Percentiles rank a stretch among this genome's conserved stretches.
Conservation (phyloP, 2,329 filamentous ascomycete species). For the Lasiodiplodia gonubiensis region DNA sequence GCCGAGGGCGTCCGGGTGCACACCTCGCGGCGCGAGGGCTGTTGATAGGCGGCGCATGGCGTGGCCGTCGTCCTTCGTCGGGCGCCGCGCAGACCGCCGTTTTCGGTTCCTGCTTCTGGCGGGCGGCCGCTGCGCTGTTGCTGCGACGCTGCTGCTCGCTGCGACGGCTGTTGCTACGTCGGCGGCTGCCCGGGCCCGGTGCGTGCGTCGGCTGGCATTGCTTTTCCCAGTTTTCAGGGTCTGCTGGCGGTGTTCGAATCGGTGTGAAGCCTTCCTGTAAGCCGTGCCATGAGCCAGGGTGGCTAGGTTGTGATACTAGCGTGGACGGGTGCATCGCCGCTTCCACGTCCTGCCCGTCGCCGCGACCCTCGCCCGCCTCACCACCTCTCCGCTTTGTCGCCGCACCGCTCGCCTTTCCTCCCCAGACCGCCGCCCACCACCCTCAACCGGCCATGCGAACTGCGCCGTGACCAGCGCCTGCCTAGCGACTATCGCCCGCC, state of each 20-base stretch:
- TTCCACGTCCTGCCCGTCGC: slow-evolving; percentile 2
- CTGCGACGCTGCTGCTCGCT: neutral
- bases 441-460: slow-evolving; percentile 17
- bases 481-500: slow-evolving; percentile 16
- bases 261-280: slow-evolving; percentile 16
- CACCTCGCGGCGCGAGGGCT: neutral
- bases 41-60: slow-evolving; percentile 6
- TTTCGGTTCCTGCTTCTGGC: slow-evolving; percentile 23
- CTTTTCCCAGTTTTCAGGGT: neutral
- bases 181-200: slow-evolving; percentile 9
- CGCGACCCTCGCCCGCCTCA: slow-evolving; percentile 9
- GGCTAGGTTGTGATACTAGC: neutral
- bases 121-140: slow-evolving; percentile 1
- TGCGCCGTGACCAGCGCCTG: slow-evolving; percentile 21
- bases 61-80: neutral
- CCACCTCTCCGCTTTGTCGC: slow-evolving; percentile 32
- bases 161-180: slow-evolving; percentile 2
- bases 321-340: slow-evolving; percentile 1
- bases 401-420: slow-evolving; percentile 32
- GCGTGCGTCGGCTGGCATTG: slow-evolving; percentile 5
- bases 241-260: slow-evolving; percentile 4
- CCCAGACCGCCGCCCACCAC: slow-evolving; percentile 34
- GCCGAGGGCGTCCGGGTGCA: neutral
- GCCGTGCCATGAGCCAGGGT: slow-evolving; percentile 11
- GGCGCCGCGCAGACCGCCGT: slow-evolving; percentile 12